Evolutionary conservation across 257 asterid species (phyloP), one percentile per base, ranked within the genome.

Genomic region (Nicotiana obtusifolia): DNA sequence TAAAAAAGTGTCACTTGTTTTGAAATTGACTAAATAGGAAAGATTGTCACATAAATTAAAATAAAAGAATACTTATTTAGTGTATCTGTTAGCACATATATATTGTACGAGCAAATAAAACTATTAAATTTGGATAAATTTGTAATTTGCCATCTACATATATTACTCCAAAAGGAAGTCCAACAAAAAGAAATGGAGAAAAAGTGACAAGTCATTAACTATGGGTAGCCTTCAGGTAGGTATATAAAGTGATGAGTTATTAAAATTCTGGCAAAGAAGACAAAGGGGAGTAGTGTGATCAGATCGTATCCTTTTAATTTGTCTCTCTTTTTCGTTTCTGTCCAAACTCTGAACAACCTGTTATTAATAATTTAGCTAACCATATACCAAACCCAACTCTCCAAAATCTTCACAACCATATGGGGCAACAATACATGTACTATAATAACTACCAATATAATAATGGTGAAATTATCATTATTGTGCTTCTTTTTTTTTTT

Each of bases 211-310:
- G 37, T 44, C 60, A 71, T 71, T 71, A 87, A 84, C 44, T 80
- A 87, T 76, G 84, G 87, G 87, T 84, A 81, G 84, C 82, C 85
- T 88, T 84, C 87, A 88, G 90, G 90, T 90, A 86, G 94, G 94
- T 91, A 84, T 80, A 88, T 80, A 88, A 88, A 88, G 92, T 84
- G 82, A 77, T 81, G 82, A 78, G 87, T 88, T 67, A 30, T 80
- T 88, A 85, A 87, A 57, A 24, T 19, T 15, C 8, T 26, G 41
- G 64, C 13, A 44, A 87, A 64, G 76, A 76, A 24, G 78, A 66
- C 35, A 62, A 64, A 80, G 81, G 26, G 76, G 83, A 73, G 82
- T 82, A 81, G 60, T 86, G 89, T 73, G 89, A 86, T 77, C 83
- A 68, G 82, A 80, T 80, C 81, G 81, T 64, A 61, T 81, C 76